Conservation (phyloP, 352 stramenopile species). For the Peronospora farinosa region DNA sequence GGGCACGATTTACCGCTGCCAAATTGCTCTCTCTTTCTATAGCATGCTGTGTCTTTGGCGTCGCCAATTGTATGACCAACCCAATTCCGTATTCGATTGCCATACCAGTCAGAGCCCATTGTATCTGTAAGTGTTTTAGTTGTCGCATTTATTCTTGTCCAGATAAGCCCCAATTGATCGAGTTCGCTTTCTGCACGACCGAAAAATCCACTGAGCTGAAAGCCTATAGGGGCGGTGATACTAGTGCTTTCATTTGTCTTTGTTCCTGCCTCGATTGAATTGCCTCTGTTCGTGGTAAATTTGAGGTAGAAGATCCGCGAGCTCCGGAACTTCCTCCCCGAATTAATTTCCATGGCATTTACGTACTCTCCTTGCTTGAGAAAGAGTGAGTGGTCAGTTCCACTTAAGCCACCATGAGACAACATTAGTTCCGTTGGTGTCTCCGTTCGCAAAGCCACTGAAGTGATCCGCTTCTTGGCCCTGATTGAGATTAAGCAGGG, state of each 20-base stretch:
- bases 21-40: conserved; percentile 20
- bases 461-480: conserved; percentile 13
- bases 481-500: conserved; percentile 20
- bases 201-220: conserved; percentile 30
- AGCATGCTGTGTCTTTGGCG: conserved; percentile 27
- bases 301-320: conserved; percentile 23
- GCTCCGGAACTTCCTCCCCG: conserved; percentile 8
- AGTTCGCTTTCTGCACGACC: conserved; percentile 17
- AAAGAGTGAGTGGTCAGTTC: conserved; percentile 17
- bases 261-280: conserved; percentile 15
- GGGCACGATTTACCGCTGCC: conserved; percentile 17
- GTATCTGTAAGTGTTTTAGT: conserved; percentile 18
- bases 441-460: conserved; percentile 13
- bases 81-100: conserved; percentile 30
- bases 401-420: conserved; percentile 21
- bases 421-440: conserved; percentile 14
- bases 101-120: conserved; percentile 25
- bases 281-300: conserved; percentile 20
- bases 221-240: conserved; percentile 19
- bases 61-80: conserved; percentile 21
- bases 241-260: conserved; percentile 12
- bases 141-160: conserved; percentile 19
- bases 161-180: conserved; percentile 25
- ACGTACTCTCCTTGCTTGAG: conserved; percentile 23
- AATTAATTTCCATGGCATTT: conserved; percentile 27